Percentiles rank a stretch among this genome's conserved stretches.
These are phyloP conservation scores for bread wheat (Triticum aestivum) DNA, from an alignment of 176 grass and related monocot genomes.

Conservation along the genomic window IWGSC_CS_RefSeq_v2.1 NC_057813.1:236022201-236022700, in stretches of 20 bases:
- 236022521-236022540: conserved; percentile 82
- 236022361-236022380: conserved; percentile 92
- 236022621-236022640: neutral
- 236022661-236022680: conserved; percentile 8
- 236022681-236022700: conserved; percentile 10
- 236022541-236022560: conserved; percentile 78
- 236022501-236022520: conserved; percentile 60
- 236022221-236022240: conserved; percentile 95
- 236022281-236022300: neutral
- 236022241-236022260: conserved; percentile 73
- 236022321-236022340: conserved; percentile 29
- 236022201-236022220: conserved; percentile 92
- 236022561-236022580: conserved; percentile 90
- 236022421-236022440: conserved; percentile 69
- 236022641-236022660: neutral
- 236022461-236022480: conserved; percentile 91
- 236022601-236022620: neutral
- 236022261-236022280: neutral
- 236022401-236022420: conserved; percentile 76
- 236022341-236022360: conserved; percentile 81
- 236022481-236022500: conserved; percentile 86
- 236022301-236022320: conserved; percentile 7
- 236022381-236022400: conserved; percentile 84
- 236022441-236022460: conserved; percentile 66
- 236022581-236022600: neutral